These are phyloP conservation scores for Sporothrix schenckii DNA, from an alignment of 2,329 filamentous ascomycete species.

Conservation along the genomic window DNA sequence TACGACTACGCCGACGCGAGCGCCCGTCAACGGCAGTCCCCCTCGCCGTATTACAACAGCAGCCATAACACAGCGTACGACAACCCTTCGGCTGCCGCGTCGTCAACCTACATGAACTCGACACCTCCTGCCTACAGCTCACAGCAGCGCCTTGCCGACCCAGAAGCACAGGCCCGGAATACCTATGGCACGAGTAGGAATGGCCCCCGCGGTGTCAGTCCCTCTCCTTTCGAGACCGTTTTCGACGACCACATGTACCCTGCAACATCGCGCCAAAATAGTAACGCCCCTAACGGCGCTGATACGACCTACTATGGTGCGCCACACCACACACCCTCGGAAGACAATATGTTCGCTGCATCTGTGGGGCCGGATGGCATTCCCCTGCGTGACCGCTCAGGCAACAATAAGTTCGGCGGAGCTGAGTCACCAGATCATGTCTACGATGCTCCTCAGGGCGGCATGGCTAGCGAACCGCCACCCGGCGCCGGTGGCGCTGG, in stretches of 20 bases:
- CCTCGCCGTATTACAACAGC: conserved; percentile 23
- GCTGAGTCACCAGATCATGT: conserved; percentile 60
- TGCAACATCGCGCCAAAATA: conserved; percentile 49
- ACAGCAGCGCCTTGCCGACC: conserved; percentile 43
- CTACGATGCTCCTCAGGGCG: conserved; percentile 57
- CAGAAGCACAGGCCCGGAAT: conserved; percentile 40
- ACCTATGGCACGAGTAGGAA: conserved; percentile 42
- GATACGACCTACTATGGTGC: conserved; percentile 64
- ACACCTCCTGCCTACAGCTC: conserved; percentile 43
- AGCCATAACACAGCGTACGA: conserved; percentile 41
- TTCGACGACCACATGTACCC: conserved; percentile 71
- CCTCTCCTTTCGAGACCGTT: conserved; percentile 62
- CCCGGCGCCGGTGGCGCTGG: conserved; percentile 35
- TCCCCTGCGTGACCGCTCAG: conserved; percentile 57
- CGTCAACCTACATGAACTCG: conserved; percentile 33
- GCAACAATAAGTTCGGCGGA: conserved; percentile 48
- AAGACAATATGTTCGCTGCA: conserved; percentile 42
- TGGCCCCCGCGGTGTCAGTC: conserved; percentile 33
- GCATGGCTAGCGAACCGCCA: conserved; percentile 32
- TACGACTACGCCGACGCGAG: conserved; percentile 27
- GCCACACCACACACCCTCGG: conserved; percentile 48
- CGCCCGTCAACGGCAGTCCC: conserved; percentile 20
- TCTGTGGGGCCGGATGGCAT: conserved; percentile 53
- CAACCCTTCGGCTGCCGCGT: conserved; percentile 36
- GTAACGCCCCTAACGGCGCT: conserved; percentile 44